A percentile compares a stretch with the other conserved stretches of the same genome.
These are phyloP conservation scores for Helianthus annuus DNA, from an alignment of 129 eudicot genomes.

Conservation along the genomic window DNA sequence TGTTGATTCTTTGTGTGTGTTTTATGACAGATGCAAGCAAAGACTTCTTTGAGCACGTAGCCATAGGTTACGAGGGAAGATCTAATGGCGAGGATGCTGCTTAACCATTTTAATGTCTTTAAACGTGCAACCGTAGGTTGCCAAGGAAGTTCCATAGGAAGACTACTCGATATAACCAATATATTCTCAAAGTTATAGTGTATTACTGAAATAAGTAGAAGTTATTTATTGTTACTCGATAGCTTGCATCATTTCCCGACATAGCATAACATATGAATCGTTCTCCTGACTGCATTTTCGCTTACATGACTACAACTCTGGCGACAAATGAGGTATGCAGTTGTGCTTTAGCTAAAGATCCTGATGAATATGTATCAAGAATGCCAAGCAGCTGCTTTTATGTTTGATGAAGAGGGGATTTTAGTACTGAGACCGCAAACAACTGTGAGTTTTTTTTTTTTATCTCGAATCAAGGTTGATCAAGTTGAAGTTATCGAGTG, in stretches of 20 bases:
- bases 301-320: not conserved
- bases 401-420: not conserved
- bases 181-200: conserved; percentile 9
- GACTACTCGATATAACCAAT: conserved; percentile 7
- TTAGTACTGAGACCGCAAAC: not conserved
- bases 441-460: not conserved
- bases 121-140: conserved; percentile 2
- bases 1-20: not conserved
- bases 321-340: not conserved
- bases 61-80: conserved; percentile 43
- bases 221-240: conserved; percentile 15
- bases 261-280: not conserved
- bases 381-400: not conserved
- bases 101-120: conserved; percentile 12
- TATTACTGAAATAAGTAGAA: conserved; percentile 14
- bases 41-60: conserved; percentile 55
- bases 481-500: not conserved
- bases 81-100: conserved; percentile 30
- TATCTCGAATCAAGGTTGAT: not conserved
- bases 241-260: not conserved
- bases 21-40: conserved; percentile 60
- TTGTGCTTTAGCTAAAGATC: conserved; percentile 3
- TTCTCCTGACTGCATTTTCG: not conserved
- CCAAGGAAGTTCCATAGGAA: conserved; percentile 6
- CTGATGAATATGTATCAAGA: not conserved